Percentiles rank a stretch among this genome's conserved stretches.
Evolutionary conservation across 2,329 filamentous ascomycete species (phyloP).

Genomic region (Cytospora piceae): DNA sequence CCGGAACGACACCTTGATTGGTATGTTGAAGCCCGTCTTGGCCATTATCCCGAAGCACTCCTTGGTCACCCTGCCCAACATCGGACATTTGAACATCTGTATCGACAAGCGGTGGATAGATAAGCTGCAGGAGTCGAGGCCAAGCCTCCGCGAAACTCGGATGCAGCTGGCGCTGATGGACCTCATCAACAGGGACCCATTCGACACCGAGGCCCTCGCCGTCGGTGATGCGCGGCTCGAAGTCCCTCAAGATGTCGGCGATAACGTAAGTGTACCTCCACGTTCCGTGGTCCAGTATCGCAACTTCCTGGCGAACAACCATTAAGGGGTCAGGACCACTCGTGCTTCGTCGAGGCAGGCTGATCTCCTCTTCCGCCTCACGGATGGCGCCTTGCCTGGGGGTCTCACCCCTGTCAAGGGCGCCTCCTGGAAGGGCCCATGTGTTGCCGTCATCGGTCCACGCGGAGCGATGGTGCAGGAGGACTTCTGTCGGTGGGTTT

Average conservation of each 20-base stretch:
- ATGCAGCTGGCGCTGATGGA: not conserved
- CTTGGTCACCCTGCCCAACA: not conserved
- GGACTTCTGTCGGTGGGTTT: not conserved
- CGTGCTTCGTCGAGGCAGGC: not conserved
- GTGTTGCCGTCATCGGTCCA: not conserved
- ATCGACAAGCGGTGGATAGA: not conserved
- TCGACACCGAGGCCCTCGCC: constrained; percentile 2
- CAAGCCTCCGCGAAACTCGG: constrained; percentile 13
- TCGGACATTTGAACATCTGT: not conserved
- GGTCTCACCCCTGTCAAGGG: constrained; percentile 12
- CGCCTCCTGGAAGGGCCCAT: constrained; percentile 20
- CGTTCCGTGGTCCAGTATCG: constrained; percentile 4
- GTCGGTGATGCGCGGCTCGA: constrained; percentile 9
- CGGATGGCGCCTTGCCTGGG: constrained; percentile 2
- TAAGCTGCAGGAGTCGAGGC: not conserved
- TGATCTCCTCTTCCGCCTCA: constrained; percentile 11
- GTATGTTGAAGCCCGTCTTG: not conserved
- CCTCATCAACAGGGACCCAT: constrained; percentile 12
- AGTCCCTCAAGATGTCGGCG: not conserved
- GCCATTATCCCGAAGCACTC: not conserved
- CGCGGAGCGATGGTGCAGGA: constrained; percentile 8
- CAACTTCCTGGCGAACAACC: not conserved
- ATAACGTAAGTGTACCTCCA: constrained; percentile 21
- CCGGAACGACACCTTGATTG: too few species aligned
- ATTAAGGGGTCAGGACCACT: constrained; percentile 2